Evolutionary conservation across 331 rosid genomes (phyloP).

Genomic region (Malus hybrid): DNA sequence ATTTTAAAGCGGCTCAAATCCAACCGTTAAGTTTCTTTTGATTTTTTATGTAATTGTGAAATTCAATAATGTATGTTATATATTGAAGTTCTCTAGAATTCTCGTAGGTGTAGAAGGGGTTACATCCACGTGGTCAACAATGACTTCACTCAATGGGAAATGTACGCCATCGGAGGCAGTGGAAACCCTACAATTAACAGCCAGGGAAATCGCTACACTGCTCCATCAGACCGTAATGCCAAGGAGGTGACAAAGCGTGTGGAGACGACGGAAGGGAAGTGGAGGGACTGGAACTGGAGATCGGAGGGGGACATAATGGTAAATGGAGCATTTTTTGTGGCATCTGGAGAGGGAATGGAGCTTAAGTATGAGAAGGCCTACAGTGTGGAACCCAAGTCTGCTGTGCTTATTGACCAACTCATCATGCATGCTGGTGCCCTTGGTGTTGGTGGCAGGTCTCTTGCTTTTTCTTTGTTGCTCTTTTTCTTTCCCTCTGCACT

Average conservation of each 20-base stretch:
- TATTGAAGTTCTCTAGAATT: too few species aligned
- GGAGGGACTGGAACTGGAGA: slow-evolving; percentile 80
- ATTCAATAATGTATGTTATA: too few species aligned
- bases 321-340: slow-evolving; percentile 70
- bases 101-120: slow-evolving; percentile 60
- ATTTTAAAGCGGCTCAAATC: too few species aligned
- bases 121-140: slow-evolving; percentile 84
- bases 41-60: too few species aligned
- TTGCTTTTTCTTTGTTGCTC: neutral
- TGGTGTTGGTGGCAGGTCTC: slow-evolving; percentile 68
- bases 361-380: slow-evolving; percentile 50
- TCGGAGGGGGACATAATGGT: slow-evolving; percentile 74
- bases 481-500: neutral
- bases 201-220: slow-evolving; percentile 74
- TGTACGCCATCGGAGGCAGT: slow-evolving; percentile 91
- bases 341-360: slow-evolving; percentile 46
- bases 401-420: slow-evolving; percentile 46
- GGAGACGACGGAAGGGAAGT: slow-evolving; percentile 37
- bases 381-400: slow-evolving; percentile 69
- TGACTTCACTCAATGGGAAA: slow-evolving; percentile 76
- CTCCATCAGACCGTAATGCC: slow-evolving; percentile 46
- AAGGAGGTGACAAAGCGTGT: slow-evolving; percentile 80
- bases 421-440: slow-evolving; percentile 73
- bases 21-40: too few species aligned
- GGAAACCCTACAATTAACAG: slow-evolving; percentile 72